A percentile compares a stretch with the other conserved stretches of the same genome.
phyloP scores from a whole-genome alignment of 2,329 filamentous ascomycete genomes.

The Clonostachys chloroleuca region DNA sequence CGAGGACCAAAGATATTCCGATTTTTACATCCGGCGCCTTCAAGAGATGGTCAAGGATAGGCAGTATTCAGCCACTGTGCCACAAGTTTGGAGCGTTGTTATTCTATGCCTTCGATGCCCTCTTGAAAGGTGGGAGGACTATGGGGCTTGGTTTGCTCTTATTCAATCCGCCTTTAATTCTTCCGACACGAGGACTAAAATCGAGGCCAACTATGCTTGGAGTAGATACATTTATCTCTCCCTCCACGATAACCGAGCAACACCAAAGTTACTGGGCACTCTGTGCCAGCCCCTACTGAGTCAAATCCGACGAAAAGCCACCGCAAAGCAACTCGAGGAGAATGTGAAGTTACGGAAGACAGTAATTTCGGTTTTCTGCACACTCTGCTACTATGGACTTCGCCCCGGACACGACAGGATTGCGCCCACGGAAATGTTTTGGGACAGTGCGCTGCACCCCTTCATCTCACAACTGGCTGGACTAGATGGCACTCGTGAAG shows the following conservation, averaged over 20 bases:
- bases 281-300: constrained; percentile 65
- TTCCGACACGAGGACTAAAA: constrained; percentile 63
- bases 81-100: constrained; percentile 84
- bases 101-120: constrained; percentile 70
- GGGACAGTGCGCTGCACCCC: constrained; percentile 69
- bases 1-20: constrained; percentile 59
- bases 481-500: constrained; percentile 23
- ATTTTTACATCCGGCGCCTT: constrained; percentile 64
- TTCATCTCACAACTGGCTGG: constrained; percentile 55
- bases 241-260: constrained; percentile 57
- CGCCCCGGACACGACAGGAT: constrained; percentile 61
- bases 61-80: constrained; percentile 53
- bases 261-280: constrained; percentile 22
- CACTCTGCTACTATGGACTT: constrained; percentile 78
- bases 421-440: constrained; percentile 66
- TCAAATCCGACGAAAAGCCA: constrained; percentile 63
- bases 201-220: constrained; percentile 81
- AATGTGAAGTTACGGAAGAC: constrained; percentile 40
- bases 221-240: constrained; percentile 76
- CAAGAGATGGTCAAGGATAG: constrained; percentile 63
- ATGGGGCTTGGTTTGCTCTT: constrained; percentile 70
- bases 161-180: constrained; percentile 84
- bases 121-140: constrained; percentile 66
- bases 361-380: constrained; percentile 69
- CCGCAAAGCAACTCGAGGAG: constrained; percentile 51